Conservation (phyloP, 208 protist species). For the Trypanosoma melophagium region DNA sequence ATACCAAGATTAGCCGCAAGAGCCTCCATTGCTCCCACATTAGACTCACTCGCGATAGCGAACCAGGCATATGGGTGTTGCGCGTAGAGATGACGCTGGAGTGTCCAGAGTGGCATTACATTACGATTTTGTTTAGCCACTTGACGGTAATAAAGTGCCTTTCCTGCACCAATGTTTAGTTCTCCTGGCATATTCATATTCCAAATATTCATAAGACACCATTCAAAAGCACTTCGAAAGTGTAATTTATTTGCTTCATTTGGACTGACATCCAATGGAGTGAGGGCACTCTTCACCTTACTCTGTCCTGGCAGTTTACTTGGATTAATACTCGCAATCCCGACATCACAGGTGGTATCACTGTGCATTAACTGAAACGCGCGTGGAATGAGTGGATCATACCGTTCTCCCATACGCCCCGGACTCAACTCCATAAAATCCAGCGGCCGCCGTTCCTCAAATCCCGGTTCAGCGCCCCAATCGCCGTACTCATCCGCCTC, state of each 20-base stretch:
- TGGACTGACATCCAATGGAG: constrained; percentile 46
- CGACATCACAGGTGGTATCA: constrained; percentile 65
- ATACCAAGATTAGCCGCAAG: constrained; percentile 62
- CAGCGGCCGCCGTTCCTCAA: constrained; percentile 66
- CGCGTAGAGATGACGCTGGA: constrained; percentile 77
- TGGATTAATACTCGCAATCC: constrained; percentile 44
- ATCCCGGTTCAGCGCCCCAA: constrained; percentile 86
- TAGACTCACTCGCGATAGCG: constrained; percentile 75
- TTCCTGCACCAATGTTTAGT: constrained; percentile 88
- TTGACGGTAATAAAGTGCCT: constrained; percentile 74
- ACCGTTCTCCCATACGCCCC: constrained; percentile 58
- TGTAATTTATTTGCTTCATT: constrained; percentile 75
- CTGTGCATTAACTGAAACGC: constrained; percentile 87
- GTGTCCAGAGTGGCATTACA: constrained; percentile 77
- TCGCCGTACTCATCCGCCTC: constrained; percentile 92
- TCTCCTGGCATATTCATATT: constrained; percentile 88
- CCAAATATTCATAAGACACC: constrained; percentile 87
- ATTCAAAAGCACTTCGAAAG: constrained; percentile 77
- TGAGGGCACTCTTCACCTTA: constrained; percentile 41
- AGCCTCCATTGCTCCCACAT: constrained; percentile 44
- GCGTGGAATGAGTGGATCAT: constrained; percentile 64
- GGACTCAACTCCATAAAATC: constrained; percentile 84
- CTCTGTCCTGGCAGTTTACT: constrained; percentile 72
- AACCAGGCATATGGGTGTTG: constrained; percentile 89
- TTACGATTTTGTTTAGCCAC: constrained; percentile 86